These are phyloP conservation scores for Parachaetomium inaequale DNA, from an alignment of 495 filamentous ascomycete species.

Conservation along the genomic window DNA sequence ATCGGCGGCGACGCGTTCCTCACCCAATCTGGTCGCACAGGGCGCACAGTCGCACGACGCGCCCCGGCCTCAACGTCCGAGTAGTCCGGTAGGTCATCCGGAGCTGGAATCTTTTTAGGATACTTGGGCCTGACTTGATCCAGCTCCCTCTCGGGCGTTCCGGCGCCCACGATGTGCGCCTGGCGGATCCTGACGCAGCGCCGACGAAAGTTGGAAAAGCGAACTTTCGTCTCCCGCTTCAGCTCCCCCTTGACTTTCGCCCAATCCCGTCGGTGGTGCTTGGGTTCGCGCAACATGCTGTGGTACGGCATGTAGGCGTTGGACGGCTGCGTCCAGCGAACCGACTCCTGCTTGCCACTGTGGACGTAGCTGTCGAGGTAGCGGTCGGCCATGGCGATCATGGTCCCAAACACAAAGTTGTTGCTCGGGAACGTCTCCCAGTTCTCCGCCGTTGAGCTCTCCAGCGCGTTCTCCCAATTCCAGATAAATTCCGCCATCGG, in stretches of 20 bases:
- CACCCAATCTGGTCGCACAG: neutral
- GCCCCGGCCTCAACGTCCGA: neutral
- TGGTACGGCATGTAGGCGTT: neutral
- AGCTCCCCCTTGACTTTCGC: neutral
- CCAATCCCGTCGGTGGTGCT: neutral
- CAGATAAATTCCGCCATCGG: too few species aligned
- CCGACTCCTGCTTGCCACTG: neutral
- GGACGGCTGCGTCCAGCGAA: neutral
- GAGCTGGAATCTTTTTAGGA: too few species aligned
- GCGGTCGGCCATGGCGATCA: constrained; percentile 12
- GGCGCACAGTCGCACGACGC: neutral
- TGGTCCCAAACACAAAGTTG: constrained; percentile 4
- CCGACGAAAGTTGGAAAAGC: neutral
- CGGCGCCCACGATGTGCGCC: neutral
- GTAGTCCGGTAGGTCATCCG: neutral
- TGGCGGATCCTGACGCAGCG: neutral
- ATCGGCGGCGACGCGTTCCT: neutral
- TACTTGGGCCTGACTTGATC: neutral
- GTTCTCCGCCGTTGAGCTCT: too few species aligned
- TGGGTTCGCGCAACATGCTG: neutral
- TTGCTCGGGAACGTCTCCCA: neutral
- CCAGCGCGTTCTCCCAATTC: too few species aligned
- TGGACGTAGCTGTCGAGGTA: neutral
- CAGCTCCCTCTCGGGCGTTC: neutral
- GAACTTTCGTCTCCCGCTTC: rapidly evolving